These are phyloP conservation scores for Trichoderma oligosporum DNA, from an alignment of 2,329 filamentous ascomycete species.

Conservation along the genomic window DNA sequence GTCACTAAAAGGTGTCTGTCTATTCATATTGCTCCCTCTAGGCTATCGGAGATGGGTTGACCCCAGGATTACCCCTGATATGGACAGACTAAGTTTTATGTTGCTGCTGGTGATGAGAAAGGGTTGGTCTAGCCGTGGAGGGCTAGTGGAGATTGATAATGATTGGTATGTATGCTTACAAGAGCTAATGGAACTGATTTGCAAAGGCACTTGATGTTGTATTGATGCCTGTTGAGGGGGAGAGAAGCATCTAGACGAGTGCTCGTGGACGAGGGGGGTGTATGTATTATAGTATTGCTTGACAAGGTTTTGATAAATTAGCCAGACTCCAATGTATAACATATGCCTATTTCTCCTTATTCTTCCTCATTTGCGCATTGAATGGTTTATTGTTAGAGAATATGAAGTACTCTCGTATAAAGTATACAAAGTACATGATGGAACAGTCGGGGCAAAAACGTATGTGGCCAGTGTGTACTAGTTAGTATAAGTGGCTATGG, in stretches of 20 bases:
- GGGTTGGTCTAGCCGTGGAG: background rate
- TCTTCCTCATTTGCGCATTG: background rate
- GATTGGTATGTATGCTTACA: background rate
- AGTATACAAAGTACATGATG: no score
- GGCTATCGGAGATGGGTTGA: background rate
- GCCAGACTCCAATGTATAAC: background rate
- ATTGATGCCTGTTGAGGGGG: background rate
- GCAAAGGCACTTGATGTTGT: background rate
- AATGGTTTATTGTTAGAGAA: no score
- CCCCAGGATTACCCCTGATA: conserved; percentile 5
- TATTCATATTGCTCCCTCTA: background rate
- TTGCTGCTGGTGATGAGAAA: background rate
- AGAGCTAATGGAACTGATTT: background rate
- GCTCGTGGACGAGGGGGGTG: background rate
- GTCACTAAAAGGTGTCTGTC: background rate
- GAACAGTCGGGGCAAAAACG: no score
- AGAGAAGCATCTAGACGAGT: background rate
- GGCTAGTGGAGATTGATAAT: background rate
- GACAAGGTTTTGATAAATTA: background rate
- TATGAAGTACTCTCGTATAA: background rate
- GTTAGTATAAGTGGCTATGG: no score
- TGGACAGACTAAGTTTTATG: background rate
- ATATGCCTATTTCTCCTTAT: background rate
- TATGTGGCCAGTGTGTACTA: no score
- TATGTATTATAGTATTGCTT: background rate